A percentile compares a stretch with the other conserved stretches of the same genome.
Conservation (phyloP, 2,329 filamentous ascomycete species). For the Knufia fluminis region DNA sequence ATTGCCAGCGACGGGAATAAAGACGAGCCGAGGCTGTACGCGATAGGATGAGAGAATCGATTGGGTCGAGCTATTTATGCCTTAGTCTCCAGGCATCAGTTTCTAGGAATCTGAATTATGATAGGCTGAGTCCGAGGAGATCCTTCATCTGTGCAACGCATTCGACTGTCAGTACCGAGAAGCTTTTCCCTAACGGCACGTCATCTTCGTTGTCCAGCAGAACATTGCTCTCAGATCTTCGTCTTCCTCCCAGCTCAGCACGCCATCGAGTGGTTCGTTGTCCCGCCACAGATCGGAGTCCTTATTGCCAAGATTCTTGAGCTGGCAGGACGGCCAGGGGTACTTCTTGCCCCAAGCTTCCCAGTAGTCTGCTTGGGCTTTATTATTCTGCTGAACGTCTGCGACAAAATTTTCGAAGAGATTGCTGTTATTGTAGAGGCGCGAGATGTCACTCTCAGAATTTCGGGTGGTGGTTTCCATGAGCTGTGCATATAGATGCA, state of each 20-base stretch:
- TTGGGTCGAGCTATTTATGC: no score
- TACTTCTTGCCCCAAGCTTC: slow-evolving; percentile 3
- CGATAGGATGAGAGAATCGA: no score
- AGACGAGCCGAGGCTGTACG: no score
- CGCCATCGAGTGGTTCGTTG: background rate
- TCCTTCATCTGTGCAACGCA: no score
- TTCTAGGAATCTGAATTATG: no score
- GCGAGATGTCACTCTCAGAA: background rate
- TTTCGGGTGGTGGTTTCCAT: background rate
- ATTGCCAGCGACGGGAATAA: no score
- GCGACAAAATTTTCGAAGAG: background rate
- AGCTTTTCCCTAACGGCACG: no score
- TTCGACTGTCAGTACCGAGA: no score
- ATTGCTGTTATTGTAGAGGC: background rate
- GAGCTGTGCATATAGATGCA: background rate
- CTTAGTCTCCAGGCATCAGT: no score
- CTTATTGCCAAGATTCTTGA: background rate
- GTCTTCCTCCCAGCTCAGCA: slow-evolving; percentile 5
- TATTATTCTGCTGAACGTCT: background rate
- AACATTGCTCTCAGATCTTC: background rate
- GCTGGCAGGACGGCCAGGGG: background rate
- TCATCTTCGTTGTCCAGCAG: no score
- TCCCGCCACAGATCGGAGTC: background rate
- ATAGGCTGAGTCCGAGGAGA: no score
- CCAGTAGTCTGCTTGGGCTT: background rate